Percentiles rank a stretch among this genome's conserved stretches.
phyloP scores from a whole-genome alignment of 176 grass and related monocot genomes.

The Oryza meridionalis region DNA sequence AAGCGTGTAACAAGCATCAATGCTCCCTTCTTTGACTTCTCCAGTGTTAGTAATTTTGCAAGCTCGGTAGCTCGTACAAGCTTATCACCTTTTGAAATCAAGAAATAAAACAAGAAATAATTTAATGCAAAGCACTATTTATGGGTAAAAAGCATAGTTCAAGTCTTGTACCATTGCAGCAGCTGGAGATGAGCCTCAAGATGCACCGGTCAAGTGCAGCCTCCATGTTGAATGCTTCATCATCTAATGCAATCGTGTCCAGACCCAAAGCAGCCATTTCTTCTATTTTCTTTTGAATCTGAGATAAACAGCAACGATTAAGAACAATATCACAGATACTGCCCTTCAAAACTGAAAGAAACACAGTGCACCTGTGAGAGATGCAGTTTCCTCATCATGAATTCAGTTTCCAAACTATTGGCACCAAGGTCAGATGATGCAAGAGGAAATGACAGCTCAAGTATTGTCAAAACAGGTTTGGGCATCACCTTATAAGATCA shows the following conservation, averaged over 20 bases:
- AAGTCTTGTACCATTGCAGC: constrained; percentile 78
- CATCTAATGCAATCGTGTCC: constrained; percentile 65
- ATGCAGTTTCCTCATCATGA: constrained; percentile 78
- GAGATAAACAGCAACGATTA: constrained; percentile 41
- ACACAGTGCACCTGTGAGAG: constrained; percentile 71
- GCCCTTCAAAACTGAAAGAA: constrained; percentile 17
- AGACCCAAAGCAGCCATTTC: constrained; percentile 51
- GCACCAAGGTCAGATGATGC: constrained; percentile 91
- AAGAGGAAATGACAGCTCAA: constrained; percentile 70
- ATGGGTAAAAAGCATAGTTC: constrained; percentile 5
- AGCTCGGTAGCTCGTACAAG: constrained; percentile 86
- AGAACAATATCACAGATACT: constrained; percentile 25
- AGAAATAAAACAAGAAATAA: constrained; percentile 29
- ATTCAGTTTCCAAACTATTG: constrained; percentile 85
- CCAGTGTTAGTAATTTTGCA: constrained; percentile 67
- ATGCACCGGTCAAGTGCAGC: constrained; percentile 87
- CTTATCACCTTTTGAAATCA: constrained; percentile 71
- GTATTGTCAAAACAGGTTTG: constrained; percentile 82
- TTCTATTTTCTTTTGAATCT: constrained; percentile 81
- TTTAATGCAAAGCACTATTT: constrained; percentile 26
- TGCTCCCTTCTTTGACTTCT: constrained; percentile 94
- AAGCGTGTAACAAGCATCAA: constrained; percentile 85
- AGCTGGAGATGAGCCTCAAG: constrained; percentile 88
- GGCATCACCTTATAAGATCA: constrained; percentile 74
- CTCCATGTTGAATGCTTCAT: constrained; percentile 86